A percentile compares a stretch with the other conserved stretches of the same genome.
These are phyloP conservation scores for Vairimorpha apis DNA, from an alignment of 371 early-diverging fungal species.

Conservation along the genomic window DNA sequence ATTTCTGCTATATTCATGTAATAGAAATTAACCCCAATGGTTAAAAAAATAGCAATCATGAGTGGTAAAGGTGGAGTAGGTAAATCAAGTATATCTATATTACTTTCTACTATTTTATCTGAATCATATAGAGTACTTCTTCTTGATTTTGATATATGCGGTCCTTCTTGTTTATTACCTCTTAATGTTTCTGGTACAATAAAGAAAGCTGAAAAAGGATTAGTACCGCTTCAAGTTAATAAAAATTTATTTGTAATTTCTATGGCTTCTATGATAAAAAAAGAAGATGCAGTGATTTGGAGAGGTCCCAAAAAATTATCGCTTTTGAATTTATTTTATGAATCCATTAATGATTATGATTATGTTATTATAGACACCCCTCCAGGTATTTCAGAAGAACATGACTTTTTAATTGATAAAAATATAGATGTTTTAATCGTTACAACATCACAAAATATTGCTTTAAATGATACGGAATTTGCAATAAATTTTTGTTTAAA, in stretches of 20 bases:
- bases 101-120: conserved; percentile 64
- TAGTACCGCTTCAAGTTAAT: conserved; percentile 52
- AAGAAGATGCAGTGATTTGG: conserved; percentile 92
- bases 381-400: conserved; percentile 96
- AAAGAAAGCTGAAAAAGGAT: conserved; percentile 52
- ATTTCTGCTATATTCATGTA: too few relatives aligned
- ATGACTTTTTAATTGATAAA: conserved; percentile 72
- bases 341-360: conserved; percentile 80
- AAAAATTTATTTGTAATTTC: conserved; percentile 76
- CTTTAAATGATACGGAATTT: conserved; percentile 84
- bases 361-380: conserved; percentile 92
- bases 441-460: conserved; percentile 92
- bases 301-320: conserved; percentile 82
- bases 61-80: conserved; percentile 99
- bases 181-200: conserved; percentile 80
- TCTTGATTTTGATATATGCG: conserved; percentile 95
- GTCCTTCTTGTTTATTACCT: conserved; percentile 88
- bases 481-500: conserved; percentile 87
- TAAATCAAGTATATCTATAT: conserved; percentile 70
- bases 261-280: conserved; percentile 82
- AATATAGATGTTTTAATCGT: conserved; percentile 72
- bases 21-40: neutral
- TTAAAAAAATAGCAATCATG: conserved; percentile 66
- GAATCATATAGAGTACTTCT: conserved; percentile 70
- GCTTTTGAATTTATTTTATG: conserved; percentile 85